These are phyloP conservation scores for Ogataea saltuana DNA, from an alignment of 805 yeast genomes.

Conservation along the genomic window DNA sequence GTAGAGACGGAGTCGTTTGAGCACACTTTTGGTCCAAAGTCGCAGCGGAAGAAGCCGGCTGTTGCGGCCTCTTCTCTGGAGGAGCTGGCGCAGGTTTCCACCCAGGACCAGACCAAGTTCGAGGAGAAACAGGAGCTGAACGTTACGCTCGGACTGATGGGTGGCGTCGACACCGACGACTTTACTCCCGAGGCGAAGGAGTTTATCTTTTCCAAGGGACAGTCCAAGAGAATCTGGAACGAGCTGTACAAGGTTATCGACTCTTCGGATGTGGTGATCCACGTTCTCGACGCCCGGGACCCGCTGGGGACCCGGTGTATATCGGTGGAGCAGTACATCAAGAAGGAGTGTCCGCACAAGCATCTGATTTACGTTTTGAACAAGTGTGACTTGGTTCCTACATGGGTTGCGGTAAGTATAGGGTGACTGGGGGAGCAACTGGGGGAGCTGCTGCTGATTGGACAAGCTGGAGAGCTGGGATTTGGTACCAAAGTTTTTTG, in stretches of 20 bases:
- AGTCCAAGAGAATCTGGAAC: constrained; percentile 98
- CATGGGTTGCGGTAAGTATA: constrained; percentile 98
- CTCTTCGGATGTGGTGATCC: constrained; percentile 95
- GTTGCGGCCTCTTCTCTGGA: constrained; percentile 72
- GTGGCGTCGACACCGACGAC: constrained; percentile 70
- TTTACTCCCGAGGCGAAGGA: constrained; percentile 91
- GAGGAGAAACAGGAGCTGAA: constrained; percentile 77
- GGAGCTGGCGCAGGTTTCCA: constrained; percentile 67
- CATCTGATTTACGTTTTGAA: constrained; percentile 92
- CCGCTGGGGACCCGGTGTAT: constrained; percentile 95
- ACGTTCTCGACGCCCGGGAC: constrained; percentile 96
- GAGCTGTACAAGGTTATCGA: constrained; percentile 96
- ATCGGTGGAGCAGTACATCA: constrained; percentile 88
- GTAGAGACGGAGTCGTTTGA: constrained; percentile 85
- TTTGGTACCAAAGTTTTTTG: constrained; percentile 75
- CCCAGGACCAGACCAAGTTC: constrained; percentile 54
- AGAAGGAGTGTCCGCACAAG: constrained; percentile 93
- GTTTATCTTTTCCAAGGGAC: constrained; percentile 94
- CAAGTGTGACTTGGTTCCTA: constrained; percentile 97
- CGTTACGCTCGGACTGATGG: constrained; percentile 80
- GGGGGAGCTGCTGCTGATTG: constrained; percentile 12
- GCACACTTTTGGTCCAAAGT: constrained; percentile 89
- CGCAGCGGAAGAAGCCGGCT: constrained; percentile 90
- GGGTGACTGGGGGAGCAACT: constrained; percentile 4
- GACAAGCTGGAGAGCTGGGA: constrained; percentile 4